Conservation (phyloP, 192 early-diverging fungal genomes). For the Linnemannia schmuckeri region DNA sequence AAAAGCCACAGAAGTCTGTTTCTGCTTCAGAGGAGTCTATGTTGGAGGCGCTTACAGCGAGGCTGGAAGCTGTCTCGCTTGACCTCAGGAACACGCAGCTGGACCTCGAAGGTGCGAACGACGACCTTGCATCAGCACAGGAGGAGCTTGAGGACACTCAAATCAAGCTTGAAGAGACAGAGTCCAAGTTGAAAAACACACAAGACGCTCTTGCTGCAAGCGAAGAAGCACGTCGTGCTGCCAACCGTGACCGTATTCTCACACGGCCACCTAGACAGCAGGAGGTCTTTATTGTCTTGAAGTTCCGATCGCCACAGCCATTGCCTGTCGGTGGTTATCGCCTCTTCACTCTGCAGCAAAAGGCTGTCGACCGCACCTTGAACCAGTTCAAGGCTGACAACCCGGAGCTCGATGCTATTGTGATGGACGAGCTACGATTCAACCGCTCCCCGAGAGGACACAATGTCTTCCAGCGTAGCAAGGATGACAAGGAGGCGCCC, state of each 20-base stretch:
- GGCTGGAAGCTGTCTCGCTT: slow-evolving; percentile 37
- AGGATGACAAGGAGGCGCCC: slow-evolving; percentile 19
- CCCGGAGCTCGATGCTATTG: slow-evolving; percentile 17
- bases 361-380: slow-evolving; percentile 8
- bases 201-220: slow-evolving; percentile 19
- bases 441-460: slow-evolving; percentile 20
- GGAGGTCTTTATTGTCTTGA: slow-evolving; percentile 24
- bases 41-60: slow-evolving; percentile 24
- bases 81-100: slow-evolving; percentile 35
- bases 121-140: slow-evolving; percentile 23
- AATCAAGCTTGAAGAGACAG: slow-evolving; percentile 20
- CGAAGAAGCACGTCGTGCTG: slow-evolving; percentile 23
- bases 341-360: slow-evolving; percentile 17
- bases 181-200: slow-evolving; percentile 19
- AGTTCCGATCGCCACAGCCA: slow-evolving; percentile 19
- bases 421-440: slow-evolving; percentile 29
- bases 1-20: slow-evolving; percentile 9
- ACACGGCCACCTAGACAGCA: slow-evolving; percentile 9
- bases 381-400: slow-evolving; percentile 17
- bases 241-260: slow-evolving; percentile 23
- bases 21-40: slow-evolving; percentile 22
- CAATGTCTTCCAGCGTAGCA: slow-evolving; percentile 4
- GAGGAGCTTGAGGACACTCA: slow-evolving; percentile 15
- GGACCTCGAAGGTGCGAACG: slow-evolving; percentile 22
- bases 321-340: slow-evolving; percentile 21